Conservation (phyloP, 1,284 basidiomycete genomes). For the Gomphus bonarii region DNA sequence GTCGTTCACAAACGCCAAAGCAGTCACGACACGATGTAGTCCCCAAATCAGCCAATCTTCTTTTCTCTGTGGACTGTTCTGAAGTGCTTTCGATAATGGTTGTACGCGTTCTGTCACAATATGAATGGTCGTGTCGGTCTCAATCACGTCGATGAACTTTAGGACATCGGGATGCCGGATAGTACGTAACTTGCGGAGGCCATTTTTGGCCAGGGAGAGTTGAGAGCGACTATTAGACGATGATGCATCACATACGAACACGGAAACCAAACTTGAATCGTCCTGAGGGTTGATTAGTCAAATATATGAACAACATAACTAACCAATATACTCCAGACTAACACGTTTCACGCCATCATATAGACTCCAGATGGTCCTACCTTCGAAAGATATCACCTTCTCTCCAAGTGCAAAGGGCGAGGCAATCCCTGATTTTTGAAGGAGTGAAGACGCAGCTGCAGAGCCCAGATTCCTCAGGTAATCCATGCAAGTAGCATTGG, state of each 20-base stretch:
- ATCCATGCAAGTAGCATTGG: slow-evolving; percentile 47
- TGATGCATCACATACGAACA: slow-evolving; percentile 83
- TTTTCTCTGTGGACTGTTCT: slow-evolving; percentile 51
- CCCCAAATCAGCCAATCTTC: slow-evolving; percentile 96
- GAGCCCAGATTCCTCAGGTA: slow-evolving; percentile 76
- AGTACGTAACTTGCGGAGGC: slow-evolving; percentile 83
- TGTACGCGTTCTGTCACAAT: slow-evolving; percentile 92
- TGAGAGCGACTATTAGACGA: slow-evolving; percentile 45
- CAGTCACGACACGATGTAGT: slow-evolving; percentile 73
- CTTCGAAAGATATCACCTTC: slow-evolving; percentile 59
- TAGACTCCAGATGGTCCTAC: slow-evolving; percentile 69
- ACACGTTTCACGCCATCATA: slow-evolving; percentile 87
- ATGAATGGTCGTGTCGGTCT: slow-evolving; percentile 80
- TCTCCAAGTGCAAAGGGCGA: slow-evolving; percentile 82
- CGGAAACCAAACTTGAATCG: slow-evolving; percentile 72
- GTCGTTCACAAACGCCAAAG: slow-evolving; percentile 86
- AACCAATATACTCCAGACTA: slow-evolving; percentile 17
- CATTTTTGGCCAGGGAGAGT: slow-evolving; percentile 80
- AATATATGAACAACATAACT: slow-evolving; percentile 10
- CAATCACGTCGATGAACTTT: slow-evolving; percentile 88
- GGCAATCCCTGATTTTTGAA: slow-evolving; percentile 83
- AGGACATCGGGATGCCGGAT: slow-evolving; percentile 93
- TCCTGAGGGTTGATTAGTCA: slow-evolving; percentile 45
- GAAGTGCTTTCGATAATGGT: slow-evolving; percentile 60
- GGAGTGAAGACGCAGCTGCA: slow-evolving; percentile 79